Evolutionary conservation across 441 rosid genomes (phyloP).

Genomic region (Adansonia madagascariensis): DNA sequence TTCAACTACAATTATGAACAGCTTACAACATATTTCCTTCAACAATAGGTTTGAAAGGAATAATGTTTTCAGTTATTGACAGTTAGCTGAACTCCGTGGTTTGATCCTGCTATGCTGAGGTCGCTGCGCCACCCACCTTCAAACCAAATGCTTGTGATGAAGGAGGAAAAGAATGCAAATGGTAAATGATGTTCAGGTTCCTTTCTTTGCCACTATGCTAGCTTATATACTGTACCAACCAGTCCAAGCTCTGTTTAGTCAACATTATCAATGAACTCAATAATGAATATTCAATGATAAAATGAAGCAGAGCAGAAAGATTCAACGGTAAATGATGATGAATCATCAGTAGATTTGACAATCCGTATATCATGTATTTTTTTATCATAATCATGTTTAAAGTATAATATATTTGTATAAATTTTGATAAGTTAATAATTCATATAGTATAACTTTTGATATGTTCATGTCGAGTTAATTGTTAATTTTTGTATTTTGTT

Average conservation of each 20-base stretch:
- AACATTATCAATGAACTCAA: slow-evolving; percentile 5
- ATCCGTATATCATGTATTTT: too few relatives aligned
- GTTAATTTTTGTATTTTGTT: too few relatives aligned
- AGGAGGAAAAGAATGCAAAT: slow-evolving; percentile 7
- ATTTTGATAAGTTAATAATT: too few relatives aligned
- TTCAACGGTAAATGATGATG: background rate
- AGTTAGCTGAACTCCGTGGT: slow-evolving; percentile 11
- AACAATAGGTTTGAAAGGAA: slow-evolving; percentile 23
- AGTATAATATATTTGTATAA: too few relatives aligned
- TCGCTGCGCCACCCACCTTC: background rate
- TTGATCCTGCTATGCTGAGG: slow-evolving; percentile 21
- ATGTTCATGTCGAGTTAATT: too few relatives aligned
- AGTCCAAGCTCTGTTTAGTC: slow-evolving; percentile 65
- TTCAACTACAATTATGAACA: slow-evolving; percentile 20
- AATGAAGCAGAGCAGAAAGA: background rate
- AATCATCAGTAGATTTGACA: background rate
- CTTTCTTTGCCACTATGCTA: slow-evolving; percentile 29
- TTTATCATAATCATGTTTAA: too few relatives aligned
- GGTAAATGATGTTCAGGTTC: slow-evolving; percentile 10
- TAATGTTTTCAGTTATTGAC: background rate
- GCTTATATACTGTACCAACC: slow-evolving; percentile 62
- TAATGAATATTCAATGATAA: slow-evolving; percentile 3
- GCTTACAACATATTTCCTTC: slow-evolving; percentile 15
- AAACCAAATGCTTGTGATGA: slow-evolving; percentile 4
- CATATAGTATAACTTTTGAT: too few relatives aligned